Conservation (phyloP, 176 grass and related monocot genomes). For the Panicum miliaceum region DNA sequence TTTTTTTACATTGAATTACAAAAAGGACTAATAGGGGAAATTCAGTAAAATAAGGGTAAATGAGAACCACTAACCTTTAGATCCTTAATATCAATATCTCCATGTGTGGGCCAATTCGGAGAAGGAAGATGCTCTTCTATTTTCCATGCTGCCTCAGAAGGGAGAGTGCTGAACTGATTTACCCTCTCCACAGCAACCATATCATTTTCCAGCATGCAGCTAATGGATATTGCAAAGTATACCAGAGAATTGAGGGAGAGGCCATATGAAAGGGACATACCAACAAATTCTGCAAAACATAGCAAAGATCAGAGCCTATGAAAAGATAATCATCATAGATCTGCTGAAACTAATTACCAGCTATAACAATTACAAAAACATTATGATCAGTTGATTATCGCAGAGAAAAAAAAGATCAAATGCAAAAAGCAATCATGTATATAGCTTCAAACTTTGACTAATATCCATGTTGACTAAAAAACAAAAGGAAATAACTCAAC, state of each 20-base stretch:
- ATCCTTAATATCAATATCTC: conserved; percentile 70
- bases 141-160: conserved; percentile 74
- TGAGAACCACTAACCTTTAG: conserved; percentile 60
- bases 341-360: conserved; percentile 23
- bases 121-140: conserved; percentile 61
- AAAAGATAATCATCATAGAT: conserved; percentile 25
- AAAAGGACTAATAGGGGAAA: neutral
- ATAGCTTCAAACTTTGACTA: neutral
- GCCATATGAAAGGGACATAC: conserved; percentile 91
- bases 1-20: conserved; percentile 16
- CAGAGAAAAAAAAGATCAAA: neutral
- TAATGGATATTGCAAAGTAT: conserved; percentile 79
- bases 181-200: conserved; percentile 97
- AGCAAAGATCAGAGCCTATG: neutral
- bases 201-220: conserved; percentile 90
- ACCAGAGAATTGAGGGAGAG: conserved; percentile 82
- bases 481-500: neutral
- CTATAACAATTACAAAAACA: neutral
- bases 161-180: conserved; percentile 89
- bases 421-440: neutral
- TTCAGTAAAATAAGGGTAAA: conserved; percentile 10
- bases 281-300: conserved; percentile 80
- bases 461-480: neutral
- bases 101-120: conserved; percentile 68
- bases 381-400: neutral